Conservation (phyloP, 176 grass and related monocot genomes). For the Aegilops longissima region DNA sequence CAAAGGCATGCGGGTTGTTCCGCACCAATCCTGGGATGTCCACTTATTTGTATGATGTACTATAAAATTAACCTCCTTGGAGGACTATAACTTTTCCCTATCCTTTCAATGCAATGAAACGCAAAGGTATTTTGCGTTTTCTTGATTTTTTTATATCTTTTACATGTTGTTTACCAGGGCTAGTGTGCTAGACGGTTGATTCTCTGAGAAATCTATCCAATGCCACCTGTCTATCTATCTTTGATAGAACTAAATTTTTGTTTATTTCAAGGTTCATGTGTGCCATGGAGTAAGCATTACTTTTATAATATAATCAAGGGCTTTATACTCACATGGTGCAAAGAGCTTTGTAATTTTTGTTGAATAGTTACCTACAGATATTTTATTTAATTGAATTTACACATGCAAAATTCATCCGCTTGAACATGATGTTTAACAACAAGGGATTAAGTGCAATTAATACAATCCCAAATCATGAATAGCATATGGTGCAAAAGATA, state of each 20-base stretch:
- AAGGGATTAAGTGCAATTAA: no score
- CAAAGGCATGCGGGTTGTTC: no score
- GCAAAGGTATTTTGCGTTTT: no score
- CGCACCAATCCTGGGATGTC: no score
- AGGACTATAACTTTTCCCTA: no score
- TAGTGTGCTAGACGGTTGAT: background rate
- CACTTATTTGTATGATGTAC: no score
- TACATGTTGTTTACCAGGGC: background rate
- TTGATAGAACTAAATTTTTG: background rate
- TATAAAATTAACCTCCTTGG: no score
- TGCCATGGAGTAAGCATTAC: background rate
- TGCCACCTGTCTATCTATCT: background rate
- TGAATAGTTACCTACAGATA: background rate
- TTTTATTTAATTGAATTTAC: background rate
- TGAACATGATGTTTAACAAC: no score
- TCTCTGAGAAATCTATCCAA: no score
- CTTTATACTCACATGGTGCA: background rate
- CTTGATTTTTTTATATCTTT: no score
- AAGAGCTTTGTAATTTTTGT: background rate
- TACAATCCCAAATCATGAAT: background rate
- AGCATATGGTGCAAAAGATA: background rate
- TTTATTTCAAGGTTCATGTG: background rate
- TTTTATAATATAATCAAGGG: background rate
- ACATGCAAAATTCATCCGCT: background rate
- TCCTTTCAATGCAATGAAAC: no score